Evolutionary conservation across 345 rosid genomes (phyloP).

Genomic region (Bruguiera gymnorhiza): DNA sequence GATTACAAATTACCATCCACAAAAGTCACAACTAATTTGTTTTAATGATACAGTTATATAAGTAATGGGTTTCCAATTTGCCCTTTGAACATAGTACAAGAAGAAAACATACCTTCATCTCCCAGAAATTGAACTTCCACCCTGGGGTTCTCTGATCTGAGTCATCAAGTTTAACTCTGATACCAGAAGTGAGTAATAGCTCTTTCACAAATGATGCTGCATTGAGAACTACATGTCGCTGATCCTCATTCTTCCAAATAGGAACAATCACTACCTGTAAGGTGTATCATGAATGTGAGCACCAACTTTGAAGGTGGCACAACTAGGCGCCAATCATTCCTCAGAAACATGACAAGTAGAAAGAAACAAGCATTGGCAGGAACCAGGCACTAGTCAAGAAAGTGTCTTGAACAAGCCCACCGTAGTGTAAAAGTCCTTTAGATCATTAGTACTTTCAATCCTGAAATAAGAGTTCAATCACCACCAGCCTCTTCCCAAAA

Average conservation of each 20-base stretch:
- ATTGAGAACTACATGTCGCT: slow-evolving; percentile 65
- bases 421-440: too few relatives aligned
- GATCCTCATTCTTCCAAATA: slow-evolving; percentile 77
- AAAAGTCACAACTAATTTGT: not conserved
- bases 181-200: slow-evolving; percentile 52
- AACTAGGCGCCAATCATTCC: not conserved
- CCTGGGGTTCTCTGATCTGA: slow-evolving; percentile 81
- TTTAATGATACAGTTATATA: not conserved
- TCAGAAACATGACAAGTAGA: not conserved
- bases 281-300: not conserved
- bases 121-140: slow-evolving; percentile 98
- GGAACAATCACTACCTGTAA: slow-evolving; percentile 79
- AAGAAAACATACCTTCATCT: slow-evolving; percentile 65
- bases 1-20: not conserved
- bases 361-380: too few relatives aligned
- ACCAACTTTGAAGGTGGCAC: not conserved
- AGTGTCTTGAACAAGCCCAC: too few relatives aligned
- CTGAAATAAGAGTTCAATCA: too few relatives aligned
- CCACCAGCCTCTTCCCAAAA: too few relatives aligned
- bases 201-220: slow-evolving; percentile 68
- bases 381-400: too few relatives aligned
- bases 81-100: not conserved
- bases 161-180: slow-evolving; percentile 85
- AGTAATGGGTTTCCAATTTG: not conserved
- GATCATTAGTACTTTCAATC: too few relatives aligned